phyloP scores from a whole-genome alignment of 108 stramenopile genomes.

The Skeletonema menzelii region DNA sequence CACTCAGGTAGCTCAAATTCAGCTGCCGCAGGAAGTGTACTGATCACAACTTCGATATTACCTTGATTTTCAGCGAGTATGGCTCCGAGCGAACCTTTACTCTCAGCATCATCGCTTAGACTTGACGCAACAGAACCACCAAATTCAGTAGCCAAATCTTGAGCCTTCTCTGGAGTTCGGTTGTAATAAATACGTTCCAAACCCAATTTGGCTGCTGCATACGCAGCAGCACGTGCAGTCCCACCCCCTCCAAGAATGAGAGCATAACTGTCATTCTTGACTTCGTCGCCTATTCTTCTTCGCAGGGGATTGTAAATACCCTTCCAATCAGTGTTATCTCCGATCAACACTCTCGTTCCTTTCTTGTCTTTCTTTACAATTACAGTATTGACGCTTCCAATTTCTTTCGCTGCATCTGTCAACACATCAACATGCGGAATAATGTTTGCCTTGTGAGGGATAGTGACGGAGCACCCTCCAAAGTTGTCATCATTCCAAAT shows the following conservation, averaged over 20 bases:
- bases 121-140: slow-evolving; percentile 78
- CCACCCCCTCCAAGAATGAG: slow-evolving; percentile 97
- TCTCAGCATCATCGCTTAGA: slow-evolving; percentile 50
- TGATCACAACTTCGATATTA: slow-evolving; percentile 78
- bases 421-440: slow-evolving; percentile 91
- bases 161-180: slow-evolving; percentile 90
- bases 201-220: slow-evolving; percentile 78
- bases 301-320: slow-evolving; percentile 93
- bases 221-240: slow-evolving; percentile 96
- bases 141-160: slow-evolving; percentile 85
- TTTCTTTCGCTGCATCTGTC: slow-evolving; percentile 87
- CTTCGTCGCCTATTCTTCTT: slow-evolving; percentile 59
- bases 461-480: slow-evolving; percentile 95
- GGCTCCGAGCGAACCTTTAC: slow-evolving; percentile 31
- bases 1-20: slow-evolving; percentile 88
- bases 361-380: slow-evolving; percentile 67
- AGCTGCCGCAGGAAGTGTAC: slow-evolving; percentile 92
- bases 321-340: slow-evolving; percentile 99
- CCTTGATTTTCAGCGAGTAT: slow-evolving; percentile 25
- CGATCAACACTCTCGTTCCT: slow-evolving; percentile 69
- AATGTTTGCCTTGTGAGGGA: slow-evolving; percentile 97
- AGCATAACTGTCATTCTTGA: slow-evolving; percentile 39
- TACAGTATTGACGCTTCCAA: slow-evolving; percentile 99
- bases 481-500: slow-evolving; percentile 78
- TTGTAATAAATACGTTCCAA: slow-evolving; percentile 91